These are phyloP conservation scores for Neurospora sp. DNA, from an alignment of 495 filamentous ascomycete genomes.

Conservation along the genomic window DNA sequence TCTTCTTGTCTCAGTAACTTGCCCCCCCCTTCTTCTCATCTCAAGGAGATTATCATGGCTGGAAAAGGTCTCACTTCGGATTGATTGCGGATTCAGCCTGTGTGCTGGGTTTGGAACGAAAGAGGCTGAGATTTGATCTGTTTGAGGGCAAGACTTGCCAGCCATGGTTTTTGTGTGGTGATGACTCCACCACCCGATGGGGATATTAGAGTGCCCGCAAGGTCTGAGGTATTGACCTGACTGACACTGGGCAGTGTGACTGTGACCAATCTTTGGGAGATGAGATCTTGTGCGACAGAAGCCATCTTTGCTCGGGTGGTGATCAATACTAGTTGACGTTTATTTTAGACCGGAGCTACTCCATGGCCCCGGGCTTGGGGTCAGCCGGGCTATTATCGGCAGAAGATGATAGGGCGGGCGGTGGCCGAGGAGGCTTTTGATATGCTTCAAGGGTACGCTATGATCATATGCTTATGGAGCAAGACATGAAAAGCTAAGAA, in stretches of 20 bases:
- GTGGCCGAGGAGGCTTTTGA: neutral
- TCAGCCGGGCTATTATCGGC: neutral
- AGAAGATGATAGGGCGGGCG: neutral
- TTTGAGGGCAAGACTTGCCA: neutral
- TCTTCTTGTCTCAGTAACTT: neutral
- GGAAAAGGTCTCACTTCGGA: neutral
- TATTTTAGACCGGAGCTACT: neutral
- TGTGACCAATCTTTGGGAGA: neutral
- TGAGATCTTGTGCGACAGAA: neutral
- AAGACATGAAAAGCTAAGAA: neutral
- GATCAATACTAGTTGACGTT: neutral
- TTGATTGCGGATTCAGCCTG: neutral
- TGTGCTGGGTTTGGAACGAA: neutral
- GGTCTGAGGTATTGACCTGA: neutral
- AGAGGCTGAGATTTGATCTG: neutral
- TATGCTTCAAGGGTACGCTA: too few species aligned
- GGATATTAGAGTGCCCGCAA: neutral
- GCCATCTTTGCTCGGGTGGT: neutral
- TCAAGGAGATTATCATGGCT: neutral
- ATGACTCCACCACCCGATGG: neutral
- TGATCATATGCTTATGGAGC: neutral
- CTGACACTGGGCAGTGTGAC: neutral
- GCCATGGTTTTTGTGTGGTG: neutral
- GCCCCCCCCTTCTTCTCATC: neutral
- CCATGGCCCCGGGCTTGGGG: neutral